Evolutionary conservation across 2,329 filamentous ascomycete genomes (phyloP).

Genomic region (Sporothrix phasma): DNA sequence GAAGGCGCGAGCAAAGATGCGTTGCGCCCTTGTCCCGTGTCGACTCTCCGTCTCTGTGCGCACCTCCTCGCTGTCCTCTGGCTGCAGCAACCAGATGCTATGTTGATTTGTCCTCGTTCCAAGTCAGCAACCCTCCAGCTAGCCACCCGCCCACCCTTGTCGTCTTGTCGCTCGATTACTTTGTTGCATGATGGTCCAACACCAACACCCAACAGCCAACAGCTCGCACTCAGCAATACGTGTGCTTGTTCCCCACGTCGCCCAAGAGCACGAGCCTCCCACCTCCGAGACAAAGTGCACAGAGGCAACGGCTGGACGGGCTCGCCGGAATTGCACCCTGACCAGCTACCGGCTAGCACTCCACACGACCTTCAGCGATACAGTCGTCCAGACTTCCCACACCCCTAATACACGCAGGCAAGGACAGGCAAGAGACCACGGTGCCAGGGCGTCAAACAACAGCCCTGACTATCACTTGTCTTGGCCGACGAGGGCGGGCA

Average conservation of each 20-base stretch:
- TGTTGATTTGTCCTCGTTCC: not conserved
- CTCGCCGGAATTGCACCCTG: conserved; percentile 10
- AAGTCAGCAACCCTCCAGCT: too few species aligned
- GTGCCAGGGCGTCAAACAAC: not conserved
- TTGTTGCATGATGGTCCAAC: not conserved
- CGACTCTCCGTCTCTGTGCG: not conserved
- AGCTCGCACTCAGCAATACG: too few species aligned
- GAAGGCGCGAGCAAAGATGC: not conserved
- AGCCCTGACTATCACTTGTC: too few species aligned
- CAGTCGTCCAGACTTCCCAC: not conserved
- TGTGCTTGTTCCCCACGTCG: not conserved
- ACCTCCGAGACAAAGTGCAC: not conserved
- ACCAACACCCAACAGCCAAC: too few species aligned
- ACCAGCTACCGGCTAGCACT: not conserved
- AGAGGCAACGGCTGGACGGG: not conserved
- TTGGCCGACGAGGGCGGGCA: not conserved
- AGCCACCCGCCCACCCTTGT: not conserved
- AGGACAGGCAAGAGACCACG: not conserved
- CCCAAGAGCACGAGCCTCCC: not conserved
- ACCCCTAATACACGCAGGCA: not conserved
- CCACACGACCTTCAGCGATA: not conserved
- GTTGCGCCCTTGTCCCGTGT: not conserved
- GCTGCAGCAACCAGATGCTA: not conserved
- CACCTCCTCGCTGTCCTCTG: not conserved
- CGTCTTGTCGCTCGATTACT: not conserved